A percentile compares a stretch with the other conserved stretches of the same genome.
Conservation (phyloP, 176 grass and related monocot genomes). For the Cenchrus fungigraminus region DNA sequence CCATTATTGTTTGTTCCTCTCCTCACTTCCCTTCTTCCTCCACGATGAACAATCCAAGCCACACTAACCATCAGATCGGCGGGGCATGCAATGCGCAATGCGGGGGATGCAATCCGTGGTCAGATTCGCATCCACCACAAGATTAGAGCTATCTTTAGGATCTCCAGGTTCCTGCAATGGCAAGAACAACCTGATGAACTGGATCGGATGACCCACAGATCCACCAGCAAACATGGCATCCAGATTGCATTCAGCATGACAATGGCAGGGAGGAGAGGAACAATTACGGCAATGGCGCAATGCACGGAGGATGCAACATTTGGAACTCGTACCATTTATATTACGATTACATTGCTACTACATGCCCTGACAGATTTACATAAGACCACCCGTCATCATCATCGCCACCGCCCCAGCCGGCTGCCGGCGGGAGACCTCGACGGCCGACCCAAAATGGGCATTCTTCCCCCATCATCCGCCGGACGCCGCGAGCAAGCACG, state of each 20-base stretch:
- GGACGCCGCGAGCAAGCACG: not conserved
- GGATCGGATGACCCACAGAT: not conserved
- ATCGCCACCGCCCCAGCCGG: slow-evolving; percentile 13
- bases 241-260: not conserved
- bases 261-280: not conserved
- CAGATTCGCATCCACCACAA: not conserved
- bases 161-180: not conserved
- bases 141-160: not conserved
- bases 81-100: not conserved
- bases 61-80: not conserved
- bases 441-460: slow-evolving; percentile 64
- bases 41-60: slow-evolving; percentile 15
- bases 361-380: slow-evolving; percentile 58
- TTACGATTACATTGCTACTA: slow-evolving; percentile 61
- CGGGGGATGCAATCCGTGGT: not conserved
- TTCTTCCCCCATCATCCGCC: slow-evolving; percentile 47
- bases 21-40: not conserved
- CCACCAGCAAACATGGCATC: not conserved
- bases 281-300: slow-evolving; percentile 11
- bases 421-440: slow-evolving; percentile 48
- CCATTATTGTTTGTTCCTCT: slow-evolving; percentile 26
- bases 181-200: not conserved
- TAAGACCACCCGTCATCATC: slow-evolving; percentile 16
- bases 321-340: slow-evolving; percentile 45
- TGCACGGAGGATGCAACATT: not conserved